Percentiles rank a stretch among this genome's conserved stretches.
phyloP scores from a whole-genome alignment of 495 filamentous ascomycete genomes.

The Annulohypoxylon maeteangense region DNA sequence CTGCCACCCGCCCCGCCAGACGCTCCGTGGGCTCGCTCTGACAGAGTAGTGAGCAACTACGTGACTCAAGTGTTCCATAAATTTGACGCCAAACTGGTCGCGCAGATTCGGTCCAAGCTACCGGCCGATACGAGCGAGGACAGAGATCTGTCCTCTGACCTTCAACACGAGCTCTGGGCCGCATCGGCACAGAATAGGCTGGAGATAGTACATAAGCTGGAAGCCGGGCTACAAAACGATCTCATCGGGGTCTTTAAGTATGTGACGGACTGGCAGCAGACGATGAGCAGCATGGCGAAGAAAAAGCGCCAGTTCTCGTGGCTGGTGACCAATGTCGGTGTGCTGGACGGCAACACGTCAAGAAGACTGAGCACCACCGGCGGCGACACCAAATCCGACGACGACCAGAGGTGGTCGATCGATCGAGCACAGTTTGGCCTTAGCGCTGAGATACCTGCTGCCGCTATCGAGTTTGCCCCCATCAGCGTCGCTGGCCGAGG shows the following conservation, averaged over 20 bases:
- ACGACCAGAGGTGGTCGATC: conserved; percentile 32
- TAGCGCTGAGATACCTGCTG: conserved; percentile 39
- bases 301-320: conserved; percentile 39
- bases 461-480: conserved; percentile 32
- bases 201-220: conserved; percentile 31
- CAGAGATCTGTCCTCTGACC: background rate
- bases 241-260: conserved; percentile 33
- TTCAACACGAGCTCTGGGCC: conserved; percentile 10
- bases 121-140: background rate
- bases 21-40: conserved; percentile 24
- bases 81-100: conserved; percentile 18
- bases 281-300: conserved; percentile 29
- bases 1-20: conserved; percentile 22
- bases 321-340: conserved; percentile 43
- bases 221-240: conserved; percentile 32
- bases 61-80: conserved; percentile 26
- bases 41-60: conserved; percentile 30
- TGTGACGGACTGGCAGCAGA: conserved; percentile 27
- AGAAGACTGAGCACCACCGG: background rate
- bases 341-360: conserved; percentile 19
- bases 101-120: conserved; percentile 19
- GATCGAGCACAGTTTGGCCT: conserved; percentile 34
- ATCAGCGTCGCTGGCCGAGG: conserved; percentile 30
- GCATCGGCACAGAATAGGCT: conserved; percentile 15
- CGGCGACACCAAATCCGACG: background rate